Conservation (phyloP, 2,329 filamentous ascomycete species). For the Aspergillus chevalieri region DNA sequence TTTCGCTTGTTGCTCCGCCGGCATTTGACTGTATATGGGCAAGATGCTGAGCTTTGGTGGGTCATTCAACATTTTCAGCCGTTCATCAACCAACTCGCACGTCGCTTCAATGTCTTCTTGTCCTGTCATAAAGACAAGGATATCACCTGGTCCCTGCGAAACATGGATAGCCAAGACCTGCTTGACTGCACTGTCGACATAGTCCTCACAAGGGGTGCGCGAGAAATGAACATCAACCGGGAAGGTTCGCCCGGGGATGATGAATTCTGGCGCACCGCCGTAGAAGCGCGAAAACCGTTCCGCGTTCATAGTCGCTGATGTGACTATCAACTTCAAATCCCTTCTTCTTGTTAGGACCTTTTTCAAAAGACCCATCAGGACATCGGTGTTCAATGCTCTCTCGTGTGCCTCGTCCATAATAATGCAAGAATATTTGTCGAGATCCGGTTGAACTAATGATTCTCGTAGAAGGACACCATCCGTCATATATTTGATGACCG, state of each 20-base stretch:
- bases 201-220: constrained; percentile 90
- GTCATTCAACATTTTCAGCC: constrained; percentile 82
- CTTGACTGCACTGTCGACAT: constrained; percentile 93
- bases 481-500: constrained; percentile 98
- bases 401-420: constrained; percentile 99
- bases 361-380: constrained; percentile 95
- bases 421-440: constrained; percentile 94
- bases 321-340: constrained; percentile 94
- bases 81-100: constrained; percentile 84
- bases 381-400: constrained; percentile 90
- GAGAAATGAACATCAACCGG: constrained; percentile 96
- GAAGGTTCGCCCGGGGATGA: constrained; percentile 92
- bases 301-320: constrained; percentile 97
- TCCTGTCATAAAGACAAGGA: constrained; percentile 98
- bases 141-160: constrained; percentile 86
- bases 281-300: constrained; percentile 95
- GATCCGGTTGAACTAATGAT: constrained; percentile 82
- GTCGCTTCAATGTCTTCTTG: constrained; percentile 98
- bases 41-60: constrained; percentile 90
- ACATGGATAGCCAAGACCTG: constrained; percentile 95
- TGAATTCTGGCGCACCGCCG: constrained; percentile 90
- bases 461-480: constrained; percentile 92
- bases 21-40: constrained; percentile 99
- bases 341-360: constrained; percentile 85
- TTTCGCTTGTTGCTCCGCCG: constrained; percentile 91